A percentile compares a stretch with the other conserved stretches of the same genome.
Conservation (phyloP, 768 basidiomycete genomes). For the Kwoniella heveanensis region DNA sequence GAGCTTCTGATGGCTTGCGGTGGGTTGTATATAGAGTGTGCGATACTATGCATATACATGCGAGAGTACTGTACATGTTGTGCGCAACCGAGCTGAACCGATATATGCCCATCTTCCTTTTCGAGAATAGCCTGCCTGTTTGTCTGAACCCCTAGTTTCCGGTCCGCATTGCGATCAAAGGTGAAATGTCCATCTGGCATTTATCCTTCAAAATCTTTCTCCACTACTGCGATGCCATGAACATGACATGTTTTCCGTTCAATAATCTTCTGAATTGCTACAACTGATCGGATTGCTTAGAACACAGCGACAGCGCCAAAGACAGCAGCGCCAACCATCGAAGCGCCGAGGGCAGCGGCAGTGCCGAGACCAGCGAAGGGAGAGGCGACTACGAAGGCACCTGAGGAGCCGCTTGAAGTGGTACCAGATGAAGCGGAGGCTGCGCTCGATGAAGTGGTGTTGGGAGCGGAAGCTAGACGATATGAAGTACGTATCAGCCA, state of each 20-base stretch:
- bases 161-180: background rate
- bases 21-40: too few species aligned
- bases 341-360: constrained; percentile 8
- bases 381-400: constrained; percentile 9
- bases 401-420: constrained; percentile 13
- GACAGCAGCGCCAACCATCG: constrained; percentile 12
- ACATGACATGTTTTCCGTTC: background rate
- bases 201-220: background rate
- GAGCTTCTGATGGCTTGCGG: too few species aligned
- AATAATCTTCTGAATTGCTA: background rate
- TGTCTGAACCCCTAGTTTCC: too few species aligned
- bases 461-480: constrained; percentile 24
- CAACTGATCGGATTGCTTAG: constrained; percentile 1
- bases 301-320: constrained; percentile 21
- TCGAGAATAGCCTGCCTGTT: too few species aligned
- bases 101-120: too few species aligned
- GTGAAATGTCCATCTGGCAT: background rate
- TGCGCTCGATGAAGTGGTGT: constrained; percentile 5
- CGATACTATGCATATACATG: too few species aligned
- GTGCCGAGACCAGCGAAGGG: constrained; percentile 19
- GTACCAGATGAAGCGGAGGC: constrained; percentile 18
- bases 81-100: too few species aligned
- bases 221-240: background rate
- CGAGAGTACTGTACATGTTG: too few species aligned
- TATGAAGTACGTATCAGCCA: too few species aligned